Evolutionary conservation across 2,329 filamentous ascomycete species (phyloP), one percentile per base, ranked within the genome.

Genomic region (Onygenales sp.): DNA sequence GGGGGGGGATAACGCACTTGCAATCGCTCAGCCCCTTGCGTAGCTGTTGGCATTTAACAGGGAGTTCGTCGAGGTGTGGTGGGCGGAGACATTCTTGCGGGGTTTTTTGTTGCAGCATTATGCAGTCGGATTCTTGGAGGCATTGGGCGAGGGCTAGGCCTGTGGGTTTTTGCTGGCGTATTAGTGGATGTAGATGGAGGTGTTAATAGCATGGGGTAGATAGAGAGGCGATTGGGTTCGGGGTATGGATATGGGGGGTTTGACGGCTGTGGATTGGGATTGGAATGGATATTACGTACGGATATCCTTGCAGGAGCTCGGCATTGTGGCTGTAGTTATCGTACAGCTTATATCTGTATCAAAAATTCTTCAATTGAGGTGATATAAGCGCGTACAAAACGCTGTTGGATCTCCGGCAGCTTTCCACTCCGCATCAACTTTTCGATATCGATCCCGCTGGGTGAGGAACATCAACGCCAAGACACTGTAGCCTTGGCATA

Each of bases 301-400:
- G 68, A 98, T 88, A 72, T 97, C 92, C 82, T 91, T 88, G 76
- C 93, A 98, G 58, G 92, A 96, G 71, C 87, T 90, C 54, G 92
- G 91, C 93, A 97, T 95, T 52, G 70, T 77, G 69, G 52, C 39
- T 49, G 44, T 54, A 39, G 9, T 3, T 42, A 14, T 51, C 7
- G 9, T 2, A 49, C 46, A 40, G 17, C 6, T 42, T 40, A 47
- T 36, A 7, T 13, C 6, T 17, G n/a, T n/a, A 34, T 14, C 8
- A 3, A 0, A 27, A 27, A 3, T 1, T 27, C 21, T 27, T 27
- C 21, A 27, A 27, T 27, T 27, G 21, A 27, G 21, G 21, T 1
- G 21, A 27, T 27, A 27, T 27, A 32, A 42, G 32, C 31, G 34
- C 13, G 7, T 43, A 27, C 21, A 5, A 27, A 27, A 27, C 3